Base-by-base conservation (phyloP, 2,329 filamentous ascomycete species). In the Apiospora marii region DNA sequence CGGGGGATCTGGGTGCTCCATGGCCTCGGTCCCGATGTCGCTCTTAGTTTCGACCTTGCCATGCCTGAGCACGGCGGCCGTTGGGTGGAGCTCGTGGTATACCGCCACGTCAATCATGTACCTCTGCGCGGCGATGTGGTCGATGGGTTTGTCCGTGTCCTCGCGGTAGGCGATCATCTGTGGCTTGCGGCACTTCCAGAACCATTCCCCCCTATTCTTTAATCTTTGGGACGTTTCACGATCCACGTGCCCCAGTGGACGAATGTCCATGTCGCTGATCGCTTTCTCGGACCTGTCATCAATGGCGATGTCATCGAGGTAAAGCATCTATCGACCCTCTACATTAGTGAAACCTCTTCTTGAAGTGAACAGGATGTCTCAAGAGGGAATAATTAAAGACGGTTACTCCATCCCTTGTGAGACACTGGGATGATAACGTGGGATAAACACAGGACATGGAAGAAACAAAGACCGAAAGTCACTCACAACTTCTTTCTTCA, bases 161-260 rank as follows among this genome's bases (percentile, higher is more conserved):
- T 22, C 67, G 67, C 13, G 3, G 24, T 68, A 68, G 22, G 67
- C 67, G 1, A 68, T 14, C 19, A 68, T 46, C n/a, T 30, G 67
- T 30, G 13, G 22, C 37, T 48, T 68, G 24, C 41, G 43, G 41
- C 67, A 68, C 13, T 68, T 68, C 67, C 67, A 43, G 24, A 27
- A n/a, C 67, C 34, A 68, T 22, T 46, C 37, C 19, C 67, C 67
- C 34, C 67, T 68, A 14, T 68, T 48, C 24, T 46, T 30, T 41
- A 68, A 30, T 8, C 8, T 68, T 24, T 46, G 13, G 13, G 46
- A 68, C n/a, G 67, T 68, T 48, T 43, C 22, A 1, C 13, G n/a
- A 68, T 68, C 67, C 6, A 48, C 43, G 8, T 68, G 43, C 13
- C 10, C 34, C 19, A 24, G 19, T 27, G 34, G 67, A 24, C 67